phyloP scores from a whole-genome alignment of 2,329 filamentous ascomycete genomes.

The Apiospora phragmitis region DNA sequence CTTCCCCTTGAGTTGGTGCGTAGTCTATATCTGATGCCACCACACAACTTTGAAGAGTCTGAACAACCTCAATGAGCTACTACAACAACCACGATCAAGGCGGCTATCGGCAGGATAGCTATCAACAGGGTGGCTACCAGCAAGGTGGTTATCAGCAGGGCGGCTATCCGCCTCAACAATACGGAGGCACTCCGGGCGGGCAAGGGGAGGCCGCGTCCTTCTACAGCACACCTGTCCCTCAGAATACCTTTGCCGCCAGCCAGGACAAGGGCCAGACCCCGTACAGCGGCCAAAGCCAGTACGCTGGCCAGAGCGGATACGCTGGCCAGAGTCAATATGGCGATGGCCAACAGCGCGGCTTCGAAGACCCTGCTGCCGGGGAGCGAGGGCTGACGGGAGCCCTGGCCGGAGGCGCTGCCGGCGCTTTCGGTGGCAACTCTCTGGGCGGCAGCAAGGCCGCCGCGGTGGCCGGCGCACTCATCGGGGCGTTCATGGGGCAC shows the following conservation, averaged over 20 bases:
- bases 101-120: not conserved
- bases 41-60: not conserved
- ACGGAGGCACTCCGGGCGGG: not conserved
- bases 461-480: slow-evolving; percentile 37
- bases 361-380: slow-evolving; percentile 25
- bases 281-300: not conserved
- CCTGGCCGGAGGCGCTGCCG: slow-evolving; percentile 41
- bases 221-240: not conserved
- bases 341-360: not conserved
- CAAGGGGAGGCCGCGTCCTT: not conserved
- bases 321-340: not conserved
- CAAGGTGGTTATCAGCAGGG: not conserved
- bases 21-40: not conserved
- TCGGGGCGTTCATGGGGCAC: slow-evolving; percentile 42
- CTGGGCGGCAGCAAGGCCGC: slow-evolving; percentile 32
- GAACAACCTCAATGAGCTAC: not conserved
- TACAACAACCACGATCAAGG: not conserved
- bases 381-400: slow-evolving; percentile 43
- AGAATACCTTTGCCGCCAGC: not conserved
- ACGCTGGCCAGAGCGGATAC: not conserved
- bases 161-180: not conserved
- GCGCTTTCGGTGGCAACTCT: slow-evolving; percentile 41
- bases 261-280: slow-evolving; percentile 3
- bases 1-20: not conserved
- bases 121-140: not conserved